Conservation (phyloP, 2,329 filamentous ascomycete species). For the Fusarium proliferatum region DNA sequence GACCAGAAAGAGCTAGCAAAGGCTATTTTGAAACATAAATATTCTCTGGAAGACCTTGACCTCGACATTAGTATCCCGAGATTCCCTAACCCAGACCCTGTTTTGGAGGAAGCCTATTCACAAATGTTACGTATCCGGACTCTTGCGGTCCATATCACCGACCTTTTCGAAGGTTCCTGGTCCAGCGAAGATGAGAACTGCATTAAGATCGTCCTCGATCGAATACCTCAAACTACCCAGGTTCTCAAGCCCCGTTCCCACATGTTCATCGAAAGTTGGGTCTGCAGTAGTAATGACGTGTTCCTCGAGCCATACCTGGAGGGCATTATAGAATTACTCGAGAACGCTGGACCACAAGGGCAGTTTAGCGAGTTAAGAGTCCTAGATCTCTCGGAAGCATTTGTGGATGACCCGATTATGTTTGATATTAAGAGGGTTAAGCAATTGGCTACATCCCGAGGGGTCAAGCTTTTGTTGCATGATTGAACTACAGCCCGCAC, state of each 20-base stretch:
- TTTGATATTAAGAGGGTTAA: neutral
- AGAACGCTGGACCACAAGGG: neutral
- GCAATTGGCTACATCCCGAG: rapidly evolving
- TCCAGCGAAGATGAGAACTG: rapidly evolving
- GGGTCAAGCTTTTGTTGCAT: neutral
- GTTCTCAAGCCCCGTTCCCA: neutral
- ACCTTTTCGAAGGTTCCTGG: neutral
- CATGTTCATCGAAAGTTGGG: rapidly evolving
- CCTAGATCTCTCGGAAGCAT: neutral
- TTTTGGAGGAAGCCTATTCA: rapidly evolving
- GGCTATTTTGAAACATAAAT: neutral
- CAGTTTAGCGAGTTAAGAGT: neutral
- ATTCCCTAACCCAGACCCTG: rapidly evolving
- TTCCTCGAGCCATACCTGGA: neutral
- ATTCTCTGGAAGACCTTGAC: neutral
- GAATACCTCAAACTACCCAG: neutral
- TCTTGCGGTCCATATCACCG: neutral
- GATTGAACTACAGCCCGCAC: rapidly evolving
- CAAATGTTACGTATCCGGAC: rapidly evolving
- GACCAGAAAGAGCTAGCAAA: neutral
- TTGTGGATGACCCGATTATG: neutral
- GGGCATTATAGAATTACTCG: neutral
- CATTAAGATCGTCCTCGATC: neutral
- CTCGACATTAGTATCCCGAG: rapidly evolving
- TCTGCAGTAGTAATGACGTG: neutral